These are phyloP conservation scores for Mycena sanguinolenta DNA, from an alignment of 768 basidiomycete genomes.

Conservation along the genomic window DNA sequence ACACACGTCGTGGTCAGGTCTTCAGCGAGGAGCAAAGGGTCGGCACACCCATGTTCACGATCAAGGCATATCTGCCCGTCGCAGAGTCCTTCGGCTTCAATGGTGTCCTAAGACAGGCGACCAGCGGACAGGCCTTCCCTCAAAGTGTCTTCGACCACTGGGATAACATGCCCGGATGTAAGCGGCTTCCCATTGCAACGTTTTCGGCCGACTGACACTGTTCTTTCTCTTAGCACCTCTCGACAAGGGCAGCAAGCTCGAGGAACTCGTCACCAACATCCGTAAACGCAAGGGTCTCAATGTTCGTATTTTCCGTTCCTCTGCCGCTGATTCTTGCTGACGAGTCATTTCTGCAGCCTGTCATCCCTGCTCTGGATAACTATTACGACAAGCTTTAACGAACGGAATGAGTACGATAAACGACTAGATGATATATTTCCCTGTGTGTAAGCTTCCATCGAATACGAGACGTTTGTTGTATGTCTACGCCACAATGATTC, in stretches of 20 bases:
- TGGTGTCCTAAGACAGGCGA: constrained; percentile 91
- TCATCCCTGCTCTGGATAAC: constrained; percentile 72
- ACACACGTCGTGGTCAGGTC: constrained; percentile 98
- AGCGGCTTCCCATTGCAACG: constrained; percentile 44
- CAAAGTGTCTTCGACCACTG: constrained; percentile 95
- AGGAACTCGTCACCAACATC: constrained; percentile 71
- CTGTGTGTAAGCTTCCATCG: constrained; percentile 26
- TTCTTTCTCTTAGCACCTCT: constrained; percentile 55
- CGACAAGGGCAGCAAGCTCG: constrained; percentile 79
- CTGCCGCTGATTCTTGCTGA: background rate
- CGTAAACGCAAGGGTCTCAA: constrained; percentile 84
- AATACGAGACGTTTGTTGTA: constrained; percentile 30
- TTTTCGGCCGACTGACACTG: background rate
- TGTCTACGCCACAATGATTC: constrained; percentile 6
- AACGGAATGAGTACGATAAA: constrained; percentile 2
- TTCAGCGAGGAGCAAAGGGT: constrained; percentile 97
- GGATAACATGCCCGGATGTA: constrained; percentile 86
- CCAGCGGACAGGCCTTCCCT: constrained; percentile 98
- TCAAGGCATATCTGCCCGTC: constrained; percentile 97
- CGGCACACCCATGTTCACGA: constrained; percentile 99
- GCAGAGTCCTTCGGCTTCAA: constrained; percentile 98
- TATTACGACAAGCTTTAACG: constrained; percentile 79
- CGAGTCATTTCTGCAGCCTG: constrained; percentile 58
- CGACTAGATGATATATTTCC: constrained; percentile 11
- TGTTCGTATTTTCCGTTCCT: constrained; percentile 44